Evolutionary conservation across 2,329 filamentous ascomycete genomes (phyloP).

Genomic region (Epichloe scottii): DNA sequence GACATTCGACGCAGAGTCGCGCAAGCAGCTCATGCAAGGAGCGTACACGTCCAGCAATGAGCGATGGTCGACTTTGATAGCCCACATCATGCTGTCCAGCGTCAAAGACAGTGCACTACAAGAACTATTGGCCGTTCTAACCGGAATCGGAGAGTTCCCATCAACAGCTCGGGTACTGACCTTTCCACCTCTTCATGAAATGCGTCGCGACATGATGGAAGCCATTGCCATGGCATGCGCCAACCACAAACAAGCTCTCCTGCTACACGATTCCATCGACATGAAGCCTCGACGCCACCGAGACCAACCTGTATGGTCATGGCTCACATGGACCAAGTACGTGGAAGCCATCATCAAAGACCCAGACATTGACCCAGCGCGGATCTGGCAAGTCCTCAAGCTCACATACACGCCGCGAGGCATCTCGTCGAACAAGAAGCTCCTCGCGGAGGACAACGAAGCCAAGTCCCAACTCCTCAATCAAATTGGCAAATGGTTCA

Average conservation of each 20-base stretch:
- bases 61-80: constrained; percentile 11
- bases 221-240: constrained; percentile 10
- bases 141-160: constrained; percentile 8
- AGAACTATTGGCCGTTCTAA: constrained; percentile 9
- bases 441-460: constrained; percentile 3
- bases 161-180: constrained; percentile 5
- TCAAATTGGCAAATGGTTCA: constrained; percentile 18
- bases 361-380: constrained; percentile 9
- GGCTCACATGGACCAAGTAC: constrained; percentile 21
- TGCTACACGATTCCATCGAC: constrained; percentile 12
- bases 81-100: constrained; percentile 4
- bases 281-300: not conserved
- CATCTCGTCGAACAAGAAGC: not conserved
- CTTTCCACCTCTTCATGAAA: constrained; percentile 1
- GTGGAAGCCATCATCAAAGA: constrained; percentile 22
- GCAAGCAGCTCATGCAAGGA: constrained; percentile 4
- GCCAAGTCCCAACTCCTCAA: constrained; percentile 18
- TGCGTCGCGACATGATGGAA: constrained; percentile 7
- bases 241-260: constrained; percentile 15
- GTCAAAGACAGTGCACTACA: constrained; percentile 1
- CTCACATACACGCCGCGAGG: constrained; percentile 5
- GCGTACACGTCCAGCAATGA: constrained; percentile 7
- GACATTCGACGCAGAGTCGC: constrained; percentile 1
- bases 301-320: constrained; percentile 15
- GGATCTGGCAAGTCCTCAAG: constrained; percentile 18